These are phyloP conservation scores for Fusarium zealandicum DNA, from an alignment of 2,329 filamentous ascomycete species.

Conservation along the genomic window DNA sequence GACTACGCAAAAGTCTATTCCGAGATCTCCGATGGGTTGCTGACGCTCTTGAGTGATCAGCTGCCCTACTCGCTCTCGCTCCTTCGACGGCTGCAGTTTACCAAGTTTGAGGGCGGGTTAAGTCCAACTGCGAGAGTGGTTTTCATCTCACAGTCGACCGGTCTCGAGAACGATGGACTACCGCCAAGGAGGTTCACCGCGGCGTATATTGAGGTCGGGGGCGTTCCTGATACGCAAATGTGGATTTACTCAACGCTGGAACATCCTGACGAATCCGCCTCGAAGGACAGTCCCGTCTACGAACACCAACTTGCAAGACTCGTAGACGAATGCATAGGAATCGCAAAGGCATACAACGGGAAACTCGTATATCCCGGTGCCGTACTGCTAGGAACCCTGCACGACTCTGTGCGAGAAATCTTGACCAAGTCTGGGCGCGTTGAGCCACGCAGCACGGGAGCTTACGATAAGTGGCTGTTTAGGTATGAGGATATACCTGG, in stretches of 20 bases:
- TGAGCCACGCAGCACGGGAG: slow-evolving; percentile 36
- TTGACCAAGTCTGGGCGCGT: slow-evolving; percentile 40
- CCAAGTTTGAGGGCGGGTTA: slow-evolving; percentile 51
- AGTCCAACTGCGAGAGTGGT: slow-evolving; percentile 54
- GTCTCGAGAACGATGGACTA: background rate
- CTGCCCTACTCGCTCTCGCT: slow-evolving; percentile 67
- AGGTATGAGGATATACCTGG: slow-evolving; percentile 53
- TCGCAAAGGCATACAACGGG: slow-evolving; percentile 38
- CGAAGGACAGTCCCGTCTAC: slow-evolving; percentile 30
- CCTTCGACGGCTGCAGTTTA: slow-evolving; percentile 68
- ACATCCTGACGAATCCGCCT: slow-evolving; percentile 27
- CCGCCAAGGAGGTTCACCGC: slow-evolving; percentile 54
- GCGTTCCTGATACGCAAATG: slow-evolving; percentile 68
- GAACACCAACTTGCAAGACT: slow-evolving; percentile 46
- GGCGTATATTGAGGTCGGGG: slow-evolving; percentile 67
- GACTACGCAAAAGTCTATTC: slow-evolving; percentile 35
- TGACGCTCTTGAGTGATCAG: slow-evolving; percentile 56
- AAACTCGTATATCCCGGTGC: slow-evolving; percentile 35
- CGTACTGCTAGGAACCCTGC: slow-evolving; percentile 49
- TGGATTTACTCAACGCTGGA: slow-evolving; percentile 68
- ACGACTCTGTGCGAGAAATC: slow-evolving; percentile 41
- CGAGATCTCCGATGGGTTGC: slow-evolving; percentile 47
- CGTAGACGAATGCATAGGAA: slow-evolving; percentile 39
- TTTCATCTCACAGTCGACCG: slow-evolving; percentile 40
- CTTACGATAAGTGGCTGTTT: slow-evolving; percentile 67